Evolutionary conservation across 31 red algal genomes (phyloP).

Genomic region (Odonthalia washingtoniensis): DNA sequence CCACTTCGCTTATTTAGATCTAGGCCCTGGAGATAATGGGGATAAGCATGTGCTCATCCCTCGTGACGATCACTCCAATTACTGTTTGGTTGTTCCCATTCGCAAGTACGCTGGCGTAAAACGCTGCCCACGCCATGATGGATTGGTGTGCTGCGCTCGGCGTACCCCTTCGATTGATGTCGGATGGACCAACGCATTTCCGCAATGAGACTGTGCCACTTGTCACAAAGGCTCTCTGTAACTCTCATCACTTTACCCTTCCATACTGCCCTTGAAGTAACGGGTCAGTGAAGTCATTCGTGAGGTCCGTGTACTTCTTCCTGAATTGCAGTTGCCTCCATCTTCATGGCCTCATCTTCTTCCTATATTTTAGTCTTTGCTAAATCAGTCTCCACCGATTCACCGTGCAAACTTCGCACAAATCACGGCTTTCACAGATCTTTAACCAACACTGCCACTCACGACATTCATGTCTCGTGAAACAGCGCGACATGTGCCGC

Average conservation of each 20-base stretch:
- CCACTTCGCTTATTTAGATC: conserved; percentile 43
- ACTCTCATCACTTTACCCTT: not conserved
- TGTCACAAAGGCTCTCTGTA: not conserved
- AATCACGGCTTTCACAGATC: not conserved
- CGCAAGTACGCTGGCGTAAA: not conserved
- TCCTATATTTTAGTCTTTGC: not conserved
- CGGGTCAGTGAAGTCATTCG: not conserved
- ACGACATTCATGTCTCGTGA: not conserved
- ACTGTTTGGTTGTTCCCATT: not conserved
- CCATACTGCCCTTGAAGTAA: conserved; percentile 21
- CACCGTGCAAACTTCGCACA: not conserved
- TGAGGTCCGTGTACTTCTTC: not conserved
- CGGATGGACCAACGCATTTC: conserved; percentile 31
- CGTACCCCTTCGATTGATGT: not conserved
- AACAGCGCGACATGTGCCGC: not conserved
- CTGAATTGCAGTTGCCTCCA: not conserved
- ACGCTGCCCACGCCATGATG: not conserved
- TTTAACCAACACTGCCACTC: not conserved
- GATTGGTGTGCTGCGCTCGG: conserved; percentile 31
- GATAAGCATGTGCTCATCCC: conserved; percentile 26
- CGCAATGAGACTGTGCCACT: not conserved
- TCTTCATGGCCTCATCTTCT: not conserved
- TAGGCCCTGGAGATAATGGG: not conserved
- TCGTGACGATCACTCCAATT: not conserved
- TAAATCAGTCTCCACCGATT: not conserved